Percentiles rank a stretch among this genome's conserved stretches.
These are phyloP conservation scores for Cetradonia linearis DNA, from an alignment of 495 filamentous ascomycete species.

Conservation along the genomic window DNA sequence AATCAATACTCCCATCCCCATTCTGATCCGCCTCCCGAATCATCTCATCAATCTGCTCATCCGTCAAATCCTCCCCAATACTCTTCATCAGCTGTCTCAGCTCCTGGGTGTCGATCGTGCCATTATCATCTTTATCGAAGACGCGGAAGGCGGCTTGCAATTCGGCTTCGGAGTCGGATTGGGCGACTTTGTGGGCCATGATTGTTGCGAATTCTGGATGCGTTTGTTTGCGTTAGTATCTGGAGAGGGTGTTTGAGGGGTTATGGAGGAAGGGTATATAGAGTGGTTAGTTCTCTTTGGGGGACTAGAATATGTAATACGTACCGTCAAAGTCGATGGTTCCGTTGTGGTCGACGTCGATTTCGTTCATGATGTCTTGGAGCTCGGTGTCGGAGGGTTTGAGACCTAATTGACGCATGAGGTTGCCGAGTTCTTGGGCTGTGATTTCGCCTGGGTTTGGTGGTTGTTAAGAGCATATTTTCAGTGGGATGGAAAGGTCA, in stretches of 20 bases:
- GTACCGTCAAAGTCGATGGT: constrained; percentile 39
- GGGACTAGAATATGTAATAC: neutral
- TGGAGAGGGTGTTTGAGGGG: neutral
- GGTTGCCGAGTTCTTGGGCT: constrained; percentile 33
- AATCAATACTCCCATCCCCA: constrained; percentile 41
- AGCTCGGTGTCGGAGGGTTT: constrained; percentile 37
- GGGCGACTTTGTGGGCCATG: constrained; percentile 35
- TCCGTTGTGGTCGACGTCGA: constrained; percentile 37
- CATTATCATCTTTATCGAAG: constrained; percentile 41
- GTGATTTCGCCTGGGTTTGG: constrained; percentile 32
- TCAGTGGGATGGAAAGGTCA: neutral
- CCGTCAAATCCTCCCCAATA: constrained; percentile 39
- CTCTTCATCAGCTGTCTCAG: constrained; percentile 36
- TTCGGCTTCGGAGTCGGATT: constrained; percentile 37
- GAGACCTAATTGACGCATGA: constrained; percentile 39
- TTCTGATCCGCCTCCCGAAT: constrained; percentile 38
- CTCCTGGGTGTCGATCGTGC: constrained; percentile 39
- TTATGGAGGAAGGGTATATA: neutral
- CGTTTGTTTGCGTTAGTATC: neutral
- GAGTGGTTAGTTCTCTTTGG: no score
- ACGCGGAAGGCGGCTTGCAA: constrained; percentile 39
- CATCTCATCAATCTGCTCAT: constrained; percentile 41
- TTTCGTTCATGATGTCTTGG: constrained; percentile 39
- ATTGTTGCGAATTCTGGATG: constrained; percentile 37
- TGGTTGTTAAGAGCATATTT: neutral